These are phyloP conservation scores for Ascocoryne sarcoides DNA, from an alignment of 2,329 filamentous ascomycete species.

Conservation along the genomic window DNA sequence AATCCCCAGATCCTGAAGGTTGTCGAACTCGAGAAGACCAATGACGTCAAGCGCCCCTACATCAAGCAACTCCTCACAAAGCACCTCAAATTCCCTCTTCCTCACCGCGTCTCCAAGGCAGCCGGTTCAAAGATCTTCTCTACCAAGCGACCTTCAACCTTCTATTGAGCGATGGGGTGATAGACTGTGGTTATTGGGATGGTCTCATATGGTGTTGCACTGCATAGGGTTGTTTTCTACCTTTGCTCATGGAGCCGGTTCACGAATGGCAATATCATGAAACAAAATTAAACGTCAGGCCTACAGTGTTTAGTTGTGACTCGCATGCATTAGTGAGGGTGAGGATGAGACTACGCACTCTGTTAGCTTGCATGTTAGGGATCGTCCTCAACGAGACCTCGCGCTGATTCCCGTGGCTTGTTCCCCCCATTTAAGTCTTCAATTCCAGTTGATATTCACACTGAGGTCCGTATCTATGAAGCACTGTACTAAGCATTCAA, in stretches of 20 bases:
- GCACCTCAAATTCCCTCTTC: slow-evolving; percentile 95
- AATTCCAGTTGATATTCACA: too few species aligned
- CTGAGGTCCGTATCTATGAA: too few species aligned
- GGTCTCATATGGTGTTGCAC: slow-evolving; percentile 25
- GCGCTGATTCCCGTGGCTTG: too few species aligned
- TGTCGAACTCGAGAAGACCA: slow-evolving; percentile 37
- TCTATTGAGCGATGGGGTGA: slow-evolving; percentile 53
- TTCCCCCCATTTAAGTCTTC: too few species aligned
- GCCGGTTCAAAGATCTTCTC: slow-evolving; percentile 85
- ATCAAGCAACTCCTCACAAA: slow-evolving; percentile 97
- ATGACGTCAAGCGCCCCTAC: slow-evolving; percentile 96
- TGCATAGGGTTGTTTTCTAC: slow-evolving; percentile 30
- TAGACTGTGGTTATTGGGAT: slow-evolving; percentile 19
- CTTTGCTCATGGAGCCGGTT: slow-evolving; percentile 26
- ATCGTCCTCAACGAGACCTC: too few species aligned
- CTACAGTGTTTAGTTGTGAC: too few species aligned
- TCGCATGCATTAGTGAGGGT: too few species aligned
- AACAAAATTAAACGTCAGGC: slow-evolving; percentile 8
- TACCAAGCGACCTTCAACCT: slow-evolving; percentile 89
- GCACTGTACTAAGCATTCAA: too few species aligned
- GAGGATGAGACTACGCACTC: too few species aligned
- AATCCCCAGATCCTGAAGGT: slow-evolving; percentile 11
- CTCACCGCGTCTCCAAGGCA: slow-evolving; percentile 85
- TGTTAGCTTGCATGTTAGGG: too few species aligned
- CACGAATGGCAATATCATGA: slow-evolving; percentile 25